phyloP scores from a whole-genome alignment of 2,329 filamentous ascomycete genomes.

The Penicillium sp. region DNA sequence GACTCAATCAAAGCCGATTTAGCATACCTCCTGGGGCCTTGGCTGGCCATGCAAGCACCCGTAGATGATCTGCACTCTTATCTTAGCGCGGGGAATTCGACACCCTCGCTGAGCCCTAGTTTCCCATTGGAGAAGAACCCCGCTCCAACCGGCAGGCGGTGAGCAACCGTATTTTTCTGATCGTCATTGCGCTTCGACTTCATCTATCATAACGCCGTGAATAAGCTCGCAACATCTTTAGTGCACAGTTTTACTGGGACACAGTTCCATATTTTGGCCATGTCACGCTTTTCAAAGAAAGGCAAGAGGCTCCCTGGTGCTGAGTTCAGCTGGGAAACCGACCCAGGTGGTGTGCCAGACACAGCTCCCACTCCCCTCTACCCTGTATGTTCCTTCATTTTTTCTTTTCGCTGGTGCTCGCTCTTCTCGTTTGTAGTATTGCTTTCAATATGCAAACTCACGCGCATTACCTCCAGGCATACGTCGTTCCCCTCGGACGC shows the following conservation, averaged over 20 bases:
- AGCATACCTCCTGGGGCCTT: neutral
- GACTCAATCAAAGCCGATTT: neutral
- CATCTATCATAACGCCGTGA: slow-evolving; percentile 11
- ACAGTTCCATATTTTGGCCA: slow-evolving; percentile 13
- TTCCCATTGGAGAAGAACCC: slow-evolving; percentile 4
- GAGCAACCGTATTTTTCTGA: slow-evolving; percentile 20
- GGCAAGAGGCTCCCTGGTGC: slow-evolving; percentile 41
- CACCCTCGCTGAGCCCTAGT: slow-evolving; percentile 13
- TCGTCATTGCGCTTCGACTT: slow-evolving; percentile 4
- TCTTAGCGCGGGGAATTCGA: slow-evolving; percentile 17
- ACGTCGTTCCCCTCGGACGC: slow-evolving; percentile 34
- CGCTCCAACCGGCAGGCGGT: slow-evolving; percentile 16
- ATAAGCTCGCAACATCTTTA: neutral
- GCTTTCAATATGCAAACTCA: neutral
- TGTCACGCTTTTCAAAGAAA: slow-evolving; percentile 43
- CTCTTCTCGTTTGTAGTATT: neutral
- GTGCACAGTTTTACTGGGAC: neutral
- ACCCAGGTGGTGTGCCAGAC: slow-evolving; percentile 41
- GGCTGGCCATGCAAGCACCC: neutral
- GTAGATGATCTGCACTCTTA: slow-evolving; percentile 16
- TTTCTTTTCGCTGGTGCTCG: neutral
- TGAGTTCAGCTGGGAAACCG: slow-evolving; percentile 43
- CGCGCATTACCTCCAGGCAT: slow-evolving; percentile 32
- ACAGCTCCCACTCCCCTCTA: slow-evolving; percentile 48
- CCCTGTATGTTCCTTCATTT: slow-evolving; percentile 39